Base-by-base conservation (phyloP, 441 rosid species). In the Kokia cookei region DNA sequence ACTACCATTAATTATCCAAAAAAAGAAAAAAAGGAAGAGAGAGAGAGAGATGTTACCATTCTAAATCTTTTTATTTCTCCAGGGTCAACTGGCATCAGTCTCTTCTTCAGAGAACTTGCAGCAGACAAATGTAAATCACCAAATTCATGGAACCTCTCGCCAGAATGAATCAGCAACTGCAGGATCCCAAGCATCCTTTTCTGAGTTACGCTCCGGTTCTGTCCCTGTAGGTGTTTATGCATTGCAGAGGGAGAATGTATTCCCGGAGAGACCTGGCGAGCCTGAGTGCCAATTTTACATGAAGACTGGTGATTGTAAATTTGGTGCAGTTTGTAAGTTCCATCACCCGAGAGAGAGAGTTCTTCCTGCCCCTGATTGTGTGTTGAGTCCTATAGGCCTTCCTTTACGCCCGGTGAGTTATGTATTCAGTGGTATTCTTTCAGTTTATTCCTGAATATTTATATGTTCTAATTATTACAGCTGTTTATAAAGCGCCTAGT, bases 231-330 rank as follows among this genome's bases (percentile, higher is more conserved):
- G 96, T 65, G 88, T 72, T 80, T 93, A 87, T 78, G 89, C 97
- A 69, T 77, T 91, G 81, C 98, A 86, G 72, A 86, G 96, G 81
- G 98, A 91, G 63, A 92, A 86, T 76, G 89, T 93, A 24, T 93
- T 96, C 82, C 99, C 99, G 1, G 97, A 96, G 86, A 89, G 99
- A 90, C 99, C 98, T 0, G 97, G 97, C 79, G 97, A 93, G 76
- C 96, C 93, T 0, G 98, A 96, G 77, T 96, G 99, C 73, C 92
- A 92, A 82, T 96, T 91, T 87, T 96, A 96, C 86, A 87, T 96
- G 93, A 93, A 96, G 86, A 96, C 99, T 40, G 99, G 99, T 29
- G 98, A 92, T 78, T 96, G 99, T 82, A 96, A 93, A 79, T 96
- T 92, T 77, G 99, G 99, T 75, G 91, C 97, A 58, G 98, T 96